A percentile compares a stretch with the other conserved stretches of the same genome.
Evolutionary conservation across 2,329 filamentous ascomycete species (phyloP).

Genomic region (Fusarium subtropicale): DNA sequence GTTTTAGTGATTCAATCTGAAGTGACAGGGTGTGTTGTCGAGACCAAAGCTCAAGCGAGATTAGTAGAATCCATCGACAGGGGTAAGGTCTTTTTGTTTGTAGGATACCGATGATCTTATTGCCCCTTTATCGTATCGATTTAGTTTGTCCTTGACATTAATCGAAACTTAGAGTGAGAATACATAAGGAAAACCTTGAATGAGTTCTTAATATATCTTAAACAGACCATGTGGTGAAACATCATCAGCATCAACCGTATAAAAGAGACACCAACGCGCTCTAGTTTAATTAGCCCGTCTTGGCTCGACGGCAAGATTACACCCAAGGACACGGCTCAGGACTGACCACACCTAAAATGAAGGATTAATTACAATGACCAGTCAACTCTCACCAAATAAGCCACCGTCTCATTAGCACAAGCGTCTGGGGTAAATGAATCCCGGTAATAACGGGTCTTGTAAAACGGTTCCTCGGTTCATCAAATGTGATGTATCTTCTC

Average conservation of each 20-base stretch:
- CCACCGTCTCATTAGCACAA: slow-evolving; percentile 1
- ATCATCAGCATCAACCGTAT: not conserved
- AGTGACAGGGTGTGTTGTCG: not conserved
- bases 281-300: not conserved
- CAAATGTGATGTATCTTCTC: slow-evolving; percentile 2
- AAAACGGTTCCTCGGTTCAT: slow-evolving; percentile 3
- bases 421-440: not conserved
- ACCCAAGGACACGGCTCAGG: not conserved
- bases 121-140: slow-evolving; percentile 6
- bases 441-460: slow-evolving; percentile 2
- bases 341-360: slow-evolving; percentile 2
- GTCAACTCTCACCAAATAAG: slow-evolving; percentile 1
- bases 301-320: not conserved
- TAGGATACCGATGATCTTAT: not conserved
- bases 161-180: not conserved
- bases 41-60: slow-evolving; percentile 10
- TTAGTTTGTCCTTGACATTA: not conserved
- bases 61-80: slow-evolving; percentile 14
- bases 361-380: not conserved
- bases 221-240: not conserved
- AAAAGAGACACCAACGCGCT: not conserved
- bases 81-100: not conserved
- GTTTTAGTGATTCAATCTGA: not conserved
- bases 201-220: too few relatives aligned
- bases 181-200: too few relatives aligned